Conservation (phyloP, 495 filamentous ascomycete genomes). For the Penicillium daleae region DNA sequence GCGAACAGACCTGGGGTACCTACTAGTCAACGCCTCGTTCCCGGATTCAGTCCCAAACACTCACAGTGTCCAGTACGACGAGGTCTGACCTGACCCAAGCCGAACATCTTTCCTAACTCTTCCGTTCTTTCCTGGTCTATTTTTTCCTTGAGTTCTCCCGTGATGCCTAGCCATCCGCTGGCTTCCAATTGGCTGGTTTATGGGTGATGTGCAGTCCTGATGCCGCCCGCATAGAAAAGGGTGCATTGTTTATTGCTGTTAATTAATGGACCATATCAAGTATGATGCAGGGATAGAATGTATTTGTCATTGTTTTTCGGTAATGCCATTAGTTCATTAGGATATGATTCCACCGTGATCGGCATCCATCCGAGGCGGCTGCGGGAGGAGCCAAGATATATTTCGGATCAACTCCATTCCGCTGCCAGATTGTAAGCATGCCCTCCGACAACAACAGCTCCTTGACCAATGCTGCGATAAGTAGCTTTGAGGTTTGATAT, state of each 20-base stretch:
- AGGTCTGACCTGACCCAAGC: not conserved
- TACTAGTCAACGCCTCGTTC: not conserved
- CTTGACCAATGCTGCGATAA: not conserved
- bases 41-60: not conserved
- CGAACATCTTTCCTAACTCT: not conserved
- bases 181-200: constrained; percentile 15
- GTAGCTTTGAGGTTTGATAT: too few species aligned
- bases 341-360: not conserved
- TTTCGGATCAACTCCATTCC: not conserved
- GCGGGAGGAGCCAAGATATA: constrained; percentile 2
- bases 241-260: not conserved
- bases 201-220: not conserved
- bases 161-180: not conserved
- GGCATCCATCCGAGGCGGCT: not conserved
- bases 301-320: not conserved
- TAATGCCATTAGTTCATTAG: not conserved
- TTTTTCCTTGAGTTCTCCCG: not conserved
- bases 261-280: not conserved
- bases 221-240: not conserved
- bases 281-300: not conserved
- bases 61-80: not conserved
- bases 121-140: not conserved
- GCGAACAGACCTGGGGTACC: constrained; percentile 1
- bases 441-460: too few species aligned
- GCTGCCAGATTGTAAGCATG: not conserved